Evolutionary conservation across 2,329 filamentous ascomycete species (phyloP), one percentile per base, ranked within the genome.

Genomic region (Talaromyces rugulosus): DNA sequence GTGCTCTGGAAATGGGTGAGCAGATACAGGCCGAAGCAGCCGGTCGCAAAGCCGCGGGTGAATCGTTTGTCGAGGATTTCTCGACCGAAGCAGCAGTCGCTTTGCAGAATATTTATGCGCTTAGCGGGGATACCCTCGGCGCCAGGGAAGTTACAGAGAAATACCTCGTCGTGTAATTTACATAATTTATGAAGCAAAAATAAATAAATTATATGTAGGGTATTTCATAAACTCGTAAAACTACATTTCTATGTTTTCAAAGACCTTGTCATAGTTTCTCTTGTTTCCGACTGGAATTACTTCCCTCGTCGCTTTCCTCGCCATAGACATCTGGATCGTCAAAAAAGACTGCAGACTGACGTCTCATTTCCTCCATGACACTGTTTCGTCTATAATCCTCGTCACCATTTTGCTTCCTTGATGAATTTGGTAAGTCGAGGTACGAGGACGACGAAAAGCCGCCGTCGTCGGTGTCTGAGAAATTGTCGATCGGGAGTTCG

Each of bases 21-120:
- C 69, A 77, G 53, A 81, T 84, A n/a, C 56, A n/a, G 60, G 62
- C 28, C 28, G 63, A 42, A 28, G 31, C 31, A 23, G 31, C n/a
- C 11, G 12, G n/a, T 28, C 7, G 28, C 28, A 23, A 54, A n/a
- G 58, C 34, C 5, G n/a, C 31, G 28, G 58, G 59, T 27, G 47
- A 63, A 18, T 60, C 65, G 33, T 67, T 74, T 61, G 71, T 76
- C 14, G 85, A 88, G 68, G 84, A 90, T 66, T 85, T 90, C 67
- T 83, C 83, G 7, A 77, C 81, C 7, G 90, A 94, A 73, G 88
- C 90, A 16, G 90, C 90, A n/a, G 88, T 88, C 75, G 89, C 90
- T 33, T 75, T 93, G 66, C 85, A 91, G 74, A 84, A 80, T 33
- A 85, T 92, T 56, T 89, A 89, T 71, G 81, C 84, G 12, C 76